Conservation (phyloP, 495 filamentous ascomycete genomes). For the Lasiosphaeria hispida region DNA sequence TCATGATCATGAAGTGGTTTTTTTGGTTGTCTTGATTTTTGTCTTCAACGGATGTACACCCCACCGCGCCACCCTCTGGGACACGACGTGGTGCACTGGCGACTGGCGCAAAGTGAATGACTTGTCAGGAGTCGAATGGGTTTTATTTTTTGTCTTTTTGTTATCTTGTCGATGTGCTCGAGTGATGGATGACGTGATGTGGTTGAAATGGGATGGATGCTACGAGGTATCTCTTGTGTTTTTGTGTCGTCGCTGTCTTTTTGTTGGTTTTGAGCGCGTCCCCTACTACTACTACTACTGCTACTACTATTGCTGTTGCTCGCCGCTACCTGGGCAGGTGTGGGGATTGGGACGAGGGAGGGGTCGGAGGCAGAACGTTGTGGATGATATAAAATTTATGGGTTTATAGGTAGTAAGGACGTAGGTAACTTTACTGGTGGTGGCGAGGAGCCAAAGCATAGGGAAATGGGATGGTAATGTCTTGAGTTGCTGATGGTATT, state of each 20-base stretch:
- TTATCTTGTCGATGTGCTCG: too few relatives aligned
- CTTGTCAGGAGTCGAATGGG: too few relatives aligned
- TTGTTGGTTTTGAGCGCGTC: not conserved
- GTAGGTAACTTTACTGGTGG: not conserved
- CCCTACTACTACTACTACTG: not conserved
- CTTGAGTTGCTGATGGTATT: not conserved
- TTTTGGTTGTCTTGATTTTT: not conserved
- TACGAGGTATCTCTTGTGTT: not conserved
- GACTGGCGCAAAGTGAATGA: not conserved
- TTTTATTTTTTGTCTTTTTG: too few relatives aligned
- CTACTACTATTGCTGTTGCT: not conserved
- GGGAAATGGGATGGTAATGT: conserved; percentile 3
- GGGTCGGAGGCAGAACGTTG: too few relatives aligned
- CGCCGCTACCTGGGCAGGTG: not conserved
- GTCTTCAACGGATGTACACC: too few relatives aligned
- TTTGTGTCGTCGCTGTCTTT: not conserved
- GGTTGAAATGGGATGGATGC: conserved; percentile 5
- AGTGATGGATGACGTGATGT: not conserved
- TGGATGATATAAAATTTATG: not conserved
- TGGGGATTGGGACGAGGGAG: not conserved
- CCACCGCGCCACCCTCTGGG: not conserved
- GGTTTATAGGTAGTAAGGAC: not conserved
- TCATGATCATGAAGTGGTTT: not conserved
- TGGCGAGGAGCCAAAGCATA: not conserved
- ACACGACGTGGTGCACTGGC: not conserved